These are phyloP conservation scores for Pyronema domesticum DNA, from an alignment of 495 filamentous ascomycete species.

Conservation along the genomic window DNA sequence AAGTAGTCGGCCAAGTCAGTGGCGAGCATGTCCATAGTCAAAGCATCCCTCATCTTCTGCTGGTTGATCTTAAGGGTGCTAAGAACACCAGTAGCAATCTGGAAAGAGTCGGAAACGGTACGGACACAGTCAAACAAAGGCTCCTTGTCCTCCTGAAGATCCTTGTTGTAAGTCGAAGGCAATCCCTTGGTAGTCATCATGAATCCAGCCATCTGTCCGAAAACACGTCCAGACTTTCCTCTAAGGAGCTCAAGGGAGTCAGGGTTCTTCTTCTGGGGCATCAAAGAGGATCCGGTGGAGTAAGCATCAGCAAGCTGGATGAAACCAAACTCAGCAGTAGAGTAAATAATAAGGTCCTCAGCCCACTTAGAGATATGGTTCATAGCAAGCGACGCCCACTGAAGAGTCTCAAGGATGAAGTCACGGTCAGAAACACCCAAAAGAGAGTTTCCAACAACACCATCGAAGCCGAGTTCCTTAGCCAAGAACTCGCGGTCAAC, in stretches of 20 bases:
- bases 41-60: slow-evolving; percentile 59
- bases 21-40: slow-evolving; percentile 64
- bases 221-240: slow-evolving; percentile 68
- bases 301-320: slow-evolving; percentile 72
- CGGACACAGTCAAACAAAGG: slow-evolving; percentile 76
- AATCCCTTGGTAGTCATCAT: slow-evolving; percentile 78
- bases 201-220: slow-evolving; percentile 77
- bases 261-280: slow-evolving; percentile 76
- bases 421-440: slow-evolving; percentile 70
- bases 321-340: slow-evolving; percentile 63
- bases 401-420: slow-evolving; percentile 77
- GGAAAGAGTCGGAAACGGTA: slow-evolving; percentile 68
- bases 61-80: slow-evolving; percentile 40
- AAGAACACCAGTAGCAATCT: slow-evolving; percentile 39
- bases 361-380: slow-evolving; percentile 71
- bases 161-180: slow-evolving; percentile 87
- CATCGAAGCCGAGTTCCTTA: slow-evolving; percentile 72
- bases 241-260: slow-evolving; percentile 77
- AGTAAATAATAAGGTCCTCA: slow-evolving; percentile 84
- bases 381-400: slow-evolving; percentile 76
- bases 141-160: slow-evolving; percentile 80
- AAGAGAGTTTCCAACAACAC: slow-evolving; percentile 68
- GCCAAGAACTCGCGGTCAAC: slow-evolving; percentile 83
- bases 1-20: slow-evolving; percentile 84
- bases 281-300: slow-evolving; percentile 64